Base-by-base conservation (phyloP, 805 yeast species). In the Millerozyma acaciae region DNA sequence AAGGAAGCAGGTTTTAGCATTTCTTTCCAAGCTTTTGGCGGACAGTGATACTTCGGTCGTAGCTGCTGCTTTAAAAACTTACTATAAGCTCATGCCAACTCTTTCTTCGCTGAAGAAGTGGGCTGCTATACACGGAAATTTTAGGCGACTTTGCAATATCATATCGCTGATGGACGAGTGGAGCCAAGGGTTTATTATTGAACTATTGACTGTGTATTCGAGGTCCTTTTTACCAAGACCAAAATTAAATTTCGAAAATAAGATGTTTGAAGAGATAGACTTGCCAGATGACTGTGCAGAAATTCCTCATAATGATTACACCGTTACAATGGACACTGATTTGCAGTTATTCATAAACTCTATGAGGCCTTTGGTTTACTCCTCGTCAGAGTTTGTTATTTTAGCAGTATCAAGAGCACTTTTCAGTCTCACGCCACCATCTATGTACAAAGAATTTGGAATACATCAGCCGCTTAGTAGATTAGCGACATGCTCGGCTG, bases 91-190 rank as follows among this genome's bases (percentile, higher is more conserved):
- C 14, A 45, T 44, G 29, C 74, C 75, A 33, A 75, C 78, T 0
- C 26, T 49, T 6, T 12, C 39, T 6, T 32, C 34, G 7, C 30
- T 33, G 16, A 73, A 75, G 20, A 67, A 72, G 26, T 70, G 83
- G 55, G 83, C 75, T 2, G 55, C 84, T 21, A 55, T 90, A 2
- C 97, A 93, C 51, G 76, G 81, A 2, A 76, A 78, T 44, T 84
- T 71, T 51, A 70, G 84, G 19, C 68, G 78, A 14, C 70, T 72
- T 31, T 77, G 86, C 38, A 49, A 61, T 1, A 55, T 68, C 20
- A 41, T 76, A 17, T 43, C 49, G 0, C 65, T 70, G 2, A 65
- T 90, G 34, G 95, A 88, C 38, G 81, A 80, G 33, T 85, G 88
- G 83, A 60, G 86, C 6, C 88, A 84, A 48, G 55, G 70, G 0